A percentile compares a stretch with the other conserved stretches of the same genome.
These are phyloP conservation scores for Fusarium illudens DNA, from an alignment of 2,329 filamentous ascomycete species.

Conservation along the genomic window DNA sequence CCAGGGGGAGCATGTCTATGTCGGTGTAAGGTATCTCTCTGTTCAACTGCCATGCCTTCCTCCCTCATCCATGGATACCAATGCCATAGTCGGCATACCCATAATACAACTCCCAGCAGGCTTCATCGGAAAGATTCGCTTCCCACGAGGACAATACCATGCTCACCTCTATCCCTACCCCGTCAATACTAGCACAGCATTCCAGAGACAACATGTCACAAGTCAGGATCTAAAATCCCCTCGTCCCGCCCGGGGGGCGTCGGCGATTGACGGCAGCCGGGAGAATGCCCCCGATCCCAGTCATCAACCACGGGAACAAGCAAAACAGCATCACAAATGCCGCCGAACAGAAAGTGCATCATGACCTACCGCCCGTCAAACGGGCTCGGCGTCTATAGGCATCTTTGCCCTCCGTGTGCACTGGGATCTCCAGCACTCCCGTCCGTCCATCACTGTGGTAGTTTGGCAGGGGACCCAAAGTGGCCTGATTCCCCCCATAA, in stretches of 20 bases:
- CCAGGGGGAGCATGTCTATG: constrained; percentile 3
- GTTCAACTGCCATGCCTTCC: constrained; percentile 7
- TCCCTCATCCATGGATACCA: background rate
- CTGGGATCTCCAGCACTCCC: background rate
- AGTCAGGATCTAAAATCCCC: background rate
- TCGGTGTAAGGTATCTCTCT: background rate
- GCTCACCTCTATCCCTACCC: constrained; percentile 7
- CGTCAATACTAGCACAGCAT: background rate
- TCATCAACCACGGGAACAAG: background rate
- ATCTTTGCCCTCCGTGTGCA: background rate
- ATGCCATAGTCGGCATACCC: background rate
- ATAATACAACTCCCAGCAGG: background rate
- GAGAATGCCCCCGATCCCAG: constrained; percentile 1
- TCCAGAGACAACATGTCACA: background rate
- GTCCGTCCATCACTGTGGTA: background rate
- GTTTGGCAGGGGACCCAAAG: constrained; percentile 1
- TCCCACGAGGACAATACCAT: background rate
- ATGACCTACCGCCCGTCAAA: background rate
- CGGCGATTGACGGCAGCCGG: constrained; percentile 4
- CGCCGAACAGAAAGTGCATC: constrained; percentile 7
- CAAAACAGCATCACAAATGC: constrained; percentile 3
- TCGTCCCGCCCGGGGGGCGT: background rate
- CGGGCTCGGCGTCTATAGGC: background rate
- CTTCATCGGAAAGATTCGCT: background rate
- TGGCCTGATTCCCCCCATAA: constrained; percentile 38